These are phyloP conservation scores for Penicillium nucicola DNA, from an alignment of 495 filamentous ascomycete species.

Conservation along the genomic window DNA sequence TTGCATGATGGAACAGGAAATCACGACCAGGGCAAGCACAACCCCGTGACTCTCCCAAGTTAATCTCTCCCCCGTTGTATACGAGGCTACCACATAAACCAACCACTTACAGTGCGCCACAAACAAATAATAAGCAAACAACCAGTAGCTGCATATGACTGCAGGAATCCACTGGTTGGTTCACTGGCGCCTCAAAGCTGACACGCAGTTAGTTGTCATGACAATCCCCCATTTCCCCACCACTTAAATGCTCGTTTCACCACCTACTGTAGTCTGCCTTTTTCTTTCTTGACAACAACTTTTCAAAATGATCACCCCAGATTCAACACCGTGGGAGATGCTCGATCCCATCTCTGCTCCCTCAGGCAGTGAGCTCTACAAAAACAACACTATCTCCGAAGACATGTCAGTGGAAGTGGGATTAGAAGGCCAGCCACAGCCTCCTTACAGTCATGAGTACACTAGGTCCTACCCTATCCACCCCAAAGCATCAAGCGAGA, in stretches of 20 bases:
- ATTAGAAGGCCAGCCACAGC: neutral
- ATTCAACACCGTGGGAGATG: neutral
- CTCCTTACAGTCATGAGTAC: neutral
- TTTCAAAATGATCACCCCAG: neutral
- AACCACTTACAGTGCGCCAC: no score
- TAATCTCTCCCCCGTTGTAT: no score
- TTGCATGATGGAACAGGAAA: neutral
- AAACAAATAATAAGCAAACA: no score
- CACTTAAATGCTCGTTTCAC: no score
- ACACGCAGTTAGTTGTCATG: no score
- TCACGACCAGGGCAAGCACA: neutral
- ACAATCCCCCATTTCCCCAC: no score
- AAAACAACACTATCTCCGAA: neutral
- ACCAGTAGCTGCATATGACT: no score
- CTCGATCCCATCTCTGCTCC: neutral
- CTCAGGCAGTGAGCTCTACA: neutral
- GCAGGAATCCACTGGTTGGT: no score
- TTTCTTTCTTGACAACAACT: no score
- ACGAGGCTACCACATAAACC: neutral
- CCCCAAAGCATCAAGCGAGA: neutral
- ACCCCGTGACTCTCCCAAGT: neutral
- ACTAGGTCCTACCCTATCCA: neutral
- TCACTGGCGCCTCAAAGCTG: no score
- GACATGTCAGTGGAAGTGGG: neutral
- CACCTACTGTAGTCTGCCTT: no score